Conservation (phyloP, 768 basidiomycete genomes). For the Tylopilus intermedius region DNA sequence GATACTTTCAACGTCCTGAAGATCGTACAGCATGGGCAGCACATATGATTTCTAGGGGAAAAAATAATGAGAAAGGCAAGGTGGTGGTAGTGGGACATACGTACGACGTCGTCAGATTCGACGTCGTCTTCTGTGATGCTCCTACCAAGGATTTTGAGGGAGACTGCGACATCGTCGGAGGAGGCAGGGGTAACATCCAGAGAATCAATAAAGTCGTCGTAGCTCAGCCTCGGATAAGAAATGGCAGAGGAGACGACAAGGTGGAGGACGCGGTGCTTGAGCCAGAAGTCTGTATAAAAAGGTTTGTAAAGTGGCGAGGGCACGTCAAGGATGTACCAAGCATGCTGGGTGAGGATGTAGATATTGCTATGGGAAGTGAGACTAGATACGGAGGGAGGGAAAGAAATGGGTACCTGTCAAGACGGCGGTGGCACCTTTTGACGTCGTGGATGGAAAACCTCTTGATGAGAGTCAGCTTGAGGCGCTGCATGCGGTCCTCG, state of each 20-base stretch:
- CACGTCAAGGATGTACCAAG: conserved; percentile 65
- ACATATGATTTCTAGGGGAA: conserved; percentile 42
- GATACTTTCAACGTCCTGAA: conserved; percentile 32
- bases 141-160: conserved; percentile 40
- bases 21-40: conserved; percentile 33
- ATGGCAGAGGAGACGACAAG: conserved; percentile 39
- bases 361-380: conserved; percentile 45
- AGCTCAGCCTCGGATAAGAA: conserved; percentile 32
- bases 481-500: conserved; percentile 22
- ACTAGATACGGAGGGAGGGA: background rate
- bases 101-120: conserved; percentile 43
- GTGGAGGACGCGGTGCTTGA: conserved; percentile 46
- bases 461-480: conserved; percentile 41
- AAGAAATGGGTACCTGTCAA: conserved; percentile 40
- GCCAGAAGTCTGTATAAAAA: conserved; percentile 46
- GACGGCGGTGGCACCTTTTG: conserved; percentile 15
- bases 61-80: background rate
- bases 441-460: conserved; percentile 46
- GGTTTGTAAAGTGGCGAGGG: conserved; percentile 44
- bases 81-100: conserved; percentile 15
- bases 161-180: conserved; percentile 29
- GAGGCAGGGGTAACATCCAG: conserved; percentile 30
- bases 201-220: conserved; percentile 35
- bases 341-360: conserved; percentile 54
- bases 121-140: conserved; percentile 40